Conservation (phyloP, 192 early-diverging fungal species). For the Spizellomyces punctatus region DNA sequence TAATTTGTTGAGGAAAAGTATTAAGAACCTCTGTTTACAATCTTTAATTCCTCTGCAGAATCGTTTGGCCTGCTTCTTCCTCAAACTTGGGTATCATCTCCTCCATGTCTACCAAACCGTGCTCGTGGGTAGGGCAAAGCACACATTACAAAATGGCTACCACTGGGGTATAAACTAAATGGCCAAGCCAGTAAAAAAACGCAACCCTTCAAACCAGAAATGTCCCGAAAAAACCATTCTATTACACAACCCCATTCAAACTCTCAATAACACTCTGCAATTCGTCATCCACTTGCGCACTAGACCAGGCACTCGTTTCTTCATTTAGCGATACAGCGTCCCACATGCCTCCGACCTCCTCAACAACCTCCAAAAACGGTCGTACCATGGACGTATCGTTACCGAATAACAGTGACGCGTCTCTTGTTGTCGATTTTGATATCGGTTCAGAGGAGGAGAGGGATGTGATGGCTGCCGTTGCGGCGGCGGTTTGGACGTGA, state of each 20-base stretch:
- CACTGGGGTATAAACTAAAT: too few relatives aligned
- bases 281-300: not conserved
- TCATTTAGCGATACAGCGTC: not conserved
- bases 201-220: too few relatives aligned
- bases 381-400: constrained; percentile 32
- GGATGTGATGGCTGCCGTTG: not conserved
- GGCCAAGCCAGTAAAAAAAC: too few relatives aligned
- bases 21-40: too few relatives aligned
- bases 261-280: not conserved
- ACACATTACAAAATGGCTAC: too few relatives aligned
- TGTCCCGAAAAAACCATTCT: too few relatives aligned
- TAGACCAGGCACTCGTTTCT: not conserved
- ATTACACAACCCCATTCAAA: not conserved
- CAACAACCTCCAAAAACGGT: constrained; percentile 15
- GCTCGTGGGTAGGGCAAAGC: too few relatives aligned
- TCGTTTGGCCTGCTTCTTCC: too few relatives aligned
- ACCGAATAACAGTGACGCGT: constrained; percentile 28
- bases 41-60: too few relatives aligned
- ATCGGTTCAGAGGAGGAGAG: not conserved
- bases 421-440: not conserved
- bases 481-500: not conserved
- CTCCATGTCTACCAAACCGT: too few relatives aligned
- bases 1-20: too few relatives aligned
- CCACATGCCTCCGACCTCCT: constrained; percentile 2
- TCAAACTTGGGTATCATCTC: too few relatives aligned